Evolutionary conservation across 2,329 filamentous ascomycete species (phyloP).

Genomic region (Phoma herbarum): DNA sequence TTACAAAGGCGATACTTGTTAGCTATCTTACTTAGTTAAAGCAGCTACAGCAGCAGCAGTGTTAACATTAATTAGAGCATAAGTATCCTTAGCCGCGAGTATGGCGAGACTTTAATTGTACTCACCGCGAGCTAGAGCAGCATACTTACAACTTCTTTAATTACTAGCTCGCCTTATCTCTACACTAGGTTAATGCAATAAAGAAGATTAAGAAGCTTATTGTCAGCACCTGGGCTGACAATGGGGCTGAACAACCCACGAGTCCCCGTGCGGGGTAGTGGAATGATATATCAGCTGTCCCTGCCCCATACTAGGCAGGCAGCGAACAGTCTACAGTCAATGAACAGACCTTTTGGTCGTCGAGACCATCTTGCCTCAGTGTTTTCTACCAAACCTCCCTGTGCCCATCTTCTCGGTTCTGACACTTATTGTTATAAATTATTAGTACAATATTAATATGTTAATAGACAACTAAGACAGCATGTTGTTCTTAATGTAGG

Average conservation of each 20-base stretch:
- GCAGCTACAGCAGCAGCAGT: neutral
- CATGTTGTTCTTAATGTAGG: neutral
- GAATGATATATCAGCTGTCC: too few species aligned
- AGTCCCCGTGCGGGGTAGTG: too few species aligned
- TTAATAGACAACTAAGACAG: neutral
- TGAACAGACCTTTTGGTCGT: too few species aligned
- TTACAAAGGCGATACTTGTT: constrained; percentile 5
- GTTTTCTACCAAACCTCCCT: too few species aligned
- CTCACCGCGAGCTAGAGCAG: neutral
- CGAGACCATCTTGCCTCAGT: too few species aligned
- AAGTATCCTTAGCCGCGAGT: neutral
- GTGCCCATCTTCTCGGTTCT: too few species aligned
- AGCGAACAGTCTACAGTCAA: too few species aligned
- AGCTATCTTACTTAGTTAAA: constrained; percentile 6
- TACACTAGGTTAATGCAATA: neutral
- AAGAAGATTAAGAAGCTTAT: neutral
- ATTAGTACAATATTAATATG: neutral
- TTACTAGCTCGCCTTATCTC: neutral
- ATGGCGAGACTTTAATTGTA: neutral
- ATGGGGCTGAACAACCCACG: too few species aligned
- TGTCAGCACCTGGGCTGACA: too few species aligned
- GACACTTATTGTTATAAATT: neutral
- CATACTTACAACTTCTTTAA: neutral
- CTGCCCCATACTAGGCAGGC: too few species aligned
- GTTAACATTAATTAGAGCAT: neutral